phyloP scores from a whole-genome alignment of 1,139 yeast species.

The Yamadazyma diospyri region DNA sequence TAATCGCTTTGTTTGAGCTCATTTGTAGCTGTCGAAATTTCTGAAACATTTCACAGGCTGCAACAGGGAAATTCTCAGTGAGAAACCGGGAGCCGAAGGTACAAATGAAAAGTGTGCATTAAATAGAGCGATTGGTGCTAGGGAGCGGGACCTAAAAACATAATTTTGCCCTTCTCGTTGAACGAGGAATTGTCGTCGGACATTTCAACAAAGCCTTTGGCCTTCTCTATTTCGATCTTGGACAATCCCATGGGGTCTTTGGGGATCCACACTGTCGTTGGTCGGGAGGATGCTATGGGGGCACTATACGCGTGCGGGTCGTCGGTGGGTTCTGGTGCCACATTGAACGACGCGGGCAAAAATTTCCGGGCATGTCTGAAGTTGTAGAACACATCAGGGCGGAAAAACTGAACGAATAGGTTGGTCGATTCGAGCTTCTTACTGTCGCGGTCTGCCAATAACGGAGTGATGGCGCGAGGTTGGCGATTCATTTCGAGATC shows the following conservation, averaged over 20 bases:
- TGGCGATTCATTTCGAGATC: constrained; percentile 15
- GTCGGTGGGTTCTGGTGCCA: constrained; percentile 28
- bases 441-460: constrained; percentile 54
- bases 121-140: neutral
- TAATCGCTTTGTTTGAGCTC: constrained; percentile 3
- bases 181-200: constrained; percentile 67
- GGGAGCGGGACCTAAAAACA: constrained; percentile 62
- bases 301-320: constrained; percentile 52
- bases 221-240: constrained; percentile 48
- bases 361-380: constrained; percentile 51
- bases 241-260: constrained; percentile 82
- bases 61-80: neutral
- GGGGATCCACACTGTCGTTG: constrained; percentile 86
- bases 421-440: constrained; percentile 28
- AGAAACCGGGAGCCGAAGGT: neutral
- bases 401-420: constrained; percentile 44
- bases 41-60: constrained; percentile 3
- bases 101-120: neutral
- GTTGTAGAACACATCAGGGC: constrained; percentile 64
- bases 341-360: constrained; percentile 48
- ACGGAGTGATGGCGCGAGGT: constrained; percentile 28
- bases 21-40: constrained; percentile 1
- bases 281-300: constrained; percentile 65
- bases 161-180: constrained; percentile 53
- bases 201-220: constrained; percentile 43